Percentiles rank a stretch among this genome's conserved stretches.
Conservation (phyloP, 768 basidiomycete species). For the Multifurca ochricompacta region DNA sequence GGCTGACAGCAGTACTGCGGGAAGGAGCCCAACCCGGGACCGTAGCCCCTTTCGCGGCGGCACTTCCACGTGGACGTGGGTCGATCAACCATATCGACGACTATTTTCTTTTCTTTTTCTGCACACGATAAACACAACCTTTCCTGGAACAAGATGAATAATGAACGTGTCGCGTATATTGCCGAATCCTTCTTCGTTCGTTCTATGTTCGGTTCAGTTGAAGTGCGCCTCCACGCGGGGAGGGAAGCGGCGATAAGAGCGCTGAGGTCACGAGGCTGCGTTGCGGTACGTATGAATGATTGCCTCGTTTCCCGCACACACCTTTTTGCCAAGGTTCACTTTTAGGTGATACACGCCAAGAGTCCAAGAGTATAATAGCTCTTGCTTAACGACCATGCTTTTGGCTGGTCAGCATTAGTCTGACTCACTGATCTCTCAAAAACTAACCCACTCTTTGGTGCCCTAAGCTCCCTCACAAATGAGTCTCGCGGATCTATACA, state of each 20-base stretch:
- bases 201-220: too few species aligned
- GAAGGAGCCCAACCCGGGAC: too few species aligned
- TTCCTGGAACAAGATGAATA: too few species aligned
- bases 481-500: slow-evolving; percentile 4
- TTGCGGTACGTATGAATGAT: not conserved
- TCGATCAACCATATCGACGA: too few species aligned
- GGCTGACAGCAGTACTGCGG: too few species aligned
- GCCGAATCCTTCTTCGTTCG: too few species aligned
- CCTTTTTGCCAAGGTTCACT: not conserved
- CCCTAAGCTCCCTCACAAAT: not conserved
- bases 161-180: too few species aligned
- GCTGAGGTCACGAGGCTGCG: slow-evolving; percentile 4
- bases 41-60: too few species aligned
- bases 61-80: too few species aligned
- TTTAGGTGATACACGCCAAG: not conserved
- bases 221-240: too few species aligned
- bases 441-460: not conserved
- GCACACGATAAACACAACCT: too few species aligned
- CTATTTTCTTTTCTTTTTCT: too few species aligned
- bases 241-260: not conserved
- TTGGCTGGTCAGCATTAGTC: not conserved
- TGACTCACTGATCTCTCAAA: not conserved
- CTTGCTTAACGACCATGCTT: not conserved
- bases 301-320: not conserved
- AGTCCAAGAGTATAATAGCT: not conserved